Base-by-base conservation (phyloP, 2,329 filamentous ascomycete genomes). In the Diaporthe humulicola region DNA sequence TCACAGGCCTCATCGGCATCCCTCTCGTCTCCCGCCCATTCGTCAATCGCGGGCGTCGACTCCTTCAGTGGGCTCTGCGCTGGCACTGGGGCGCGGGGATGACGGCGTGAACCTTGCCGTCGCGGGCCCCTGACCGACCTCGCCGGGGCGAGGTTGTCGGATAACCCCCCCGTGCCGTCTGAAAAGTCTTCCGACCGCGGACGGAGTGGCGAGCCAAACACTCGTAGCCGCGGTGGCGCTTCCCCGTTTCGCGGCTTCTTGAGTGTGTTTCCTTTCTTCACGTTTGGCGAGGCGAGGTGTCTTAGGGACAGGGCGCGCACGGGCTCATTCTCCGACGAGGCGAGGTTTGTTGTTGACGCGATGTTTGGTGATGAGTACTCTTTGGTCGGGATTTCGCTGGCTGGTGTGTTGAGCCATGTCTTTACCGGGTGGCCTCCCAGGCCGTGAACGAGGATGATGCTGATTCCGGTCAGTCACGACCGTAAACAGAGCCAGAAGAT, bases 371-470 rank as follows among this genome's bases (percentile, higher is more conserved):
- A 28, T 14, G 48, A 38, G 3, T 17, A n/a, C n/a, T 69, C 17
- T 8, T 54, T 69, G 33, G 33, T 9, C 4, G 70, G 57, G n/a
- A 12, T 36, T 12, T 42, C 58, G 28, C n/a, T 40, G 19, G 72
- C 54, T 17, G 67, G 61, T 3, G 73, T 74, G 52, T 73, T 52
- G 6, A 74, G 80, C 81, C 81, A 83, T 28, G 81, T 81, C 33
- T 77, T 78, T 3, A 82, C 78, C 0, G 82, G 81, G 54, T 83
- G 82, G 22, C 81, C 80, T 0, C 82, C 82, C 17, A 81, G 74
- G 33, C 82, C 81, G 15, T 81, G 79, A 36, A 83, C 77, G 67
- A 83, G 76, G 28, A 83, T 75, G 52, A 83, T 80, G 74, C 82
- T 83, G 75, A 36, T n/a, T 54, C 0, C 15, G 56, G 57, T 74